Base-by-base conservation (phyloP, 1,139 yeast genomes). In the Taphrina deformans region DNA sequence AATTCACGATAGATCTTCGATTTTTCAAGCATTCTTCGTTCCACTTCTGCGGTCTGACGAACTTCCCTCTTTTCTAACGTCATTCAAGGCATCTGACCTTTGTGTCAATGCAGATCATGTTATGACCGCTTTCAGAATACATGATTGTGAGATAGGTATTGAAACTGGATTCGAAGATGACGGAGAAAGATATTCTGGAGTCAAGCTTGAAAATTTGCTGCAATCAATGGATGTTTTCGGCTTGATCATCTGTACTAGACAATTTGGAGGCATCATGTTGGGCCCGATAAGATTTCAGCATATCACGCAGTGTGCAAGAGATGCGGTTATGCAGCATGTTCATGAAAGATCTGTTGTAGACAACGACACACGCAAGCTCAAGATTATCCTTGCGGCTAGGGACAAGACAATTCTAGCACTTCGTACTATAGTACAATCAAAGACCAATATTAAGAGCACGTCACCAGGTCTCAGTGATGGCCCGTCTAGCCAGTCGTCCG, bases 391-490 rank as follows among this genome's bases (percentile, higher is more conserved):
- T 12, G 18, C 14, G 23, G 65, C 56, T 14, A 31, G 65, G 12
- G 64, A 65, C 38, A 16, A 44, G 52, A 53, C 65, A 7, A 40
- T 61, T 18, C n/a, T 21, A 21, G 31, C 63, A 21, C 62, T 65
- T 38, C 55, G 64, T n/a, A 27, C 18, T 24, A 61, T 76, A 86
- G 7, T 44, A 44, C 48, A 44, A 12, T 21, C 48, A 10, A 44
- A 21, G 48, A 21, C 27, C 6, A n/a, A 7, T 23, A n/a, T 5
- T 44, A 10, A 3, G 14, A 21, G 27, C 48, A 21, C 24, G n/a
- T 21, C 27, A 10, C 48, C 26, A 7, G 27, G 26, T 2, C 9
- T 9, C 6, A 44, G 26, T 21, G 48, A 1, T 7, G 27, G 9
- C 1, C 24, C 27, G 12, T 21, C 27, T 44, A 44, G 48, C n/a